Evolutionary conservation across 805 yeast species (phyloP), one percentile per base, ranked within the genome.

Genomic region (Kodamaea kakaduensis): DNA sequence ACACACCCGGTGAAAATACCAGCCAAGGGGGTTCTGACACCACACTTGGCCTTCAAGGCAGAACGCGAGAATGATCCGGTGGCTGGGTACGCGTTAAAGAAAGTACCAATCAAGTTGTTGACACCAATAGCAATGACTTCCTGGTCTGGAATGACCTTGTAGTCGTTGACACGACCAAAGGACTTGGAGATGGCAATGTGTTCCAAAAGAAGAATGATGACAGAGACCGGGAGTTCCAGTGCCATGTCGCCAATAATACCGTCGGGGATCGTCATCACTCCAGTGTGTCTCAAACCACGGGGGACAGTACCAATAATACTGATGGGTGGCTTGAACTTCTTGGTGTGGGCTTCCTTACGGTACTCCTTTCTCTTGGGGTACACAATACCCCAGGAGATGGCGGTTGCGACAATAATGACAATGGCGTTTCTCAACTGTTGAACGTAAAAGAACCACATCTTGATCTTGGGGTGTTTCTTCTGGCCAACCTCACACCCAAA

Each of bases 41-140:
- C 95, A 73, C 96, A 89, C 63, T 89, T 89, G 34, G 95, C 81
- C 64, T 90, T 89, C 51, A 89, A 72, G 6, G 97, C 97, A 29
- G 96, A 84, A 68, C 97, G 81, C 13, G 95, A 84, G 60, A 89
- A 89, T 1, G 97, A 89, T 30, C 97, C 97, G 4, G 97, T 89
- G 6, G 95, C 88, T 6, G 97, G 97, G 58, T 89, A 89, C 6
- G 97, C 96, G 52, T 77, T 73, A 75, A 89, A 89, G 55, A 88
- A 86, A 14, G 95, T 86, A 48, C 96, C 96, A 48, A 89, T 71
- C 57, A 89, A 71, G 62, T 89, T 89, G 36, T 93, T 82, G 30
- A 83, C 84, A 52, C 97, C 97, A 59, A 89, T 89, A 26, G 97
- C 96, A 52, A 89, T 75, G 37, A 89, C 73, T 60, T 89, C 97